Evolutionary conservation across 139 green algal species (phyloP).

Genomic region (Pleodorina starrii): DNA sequence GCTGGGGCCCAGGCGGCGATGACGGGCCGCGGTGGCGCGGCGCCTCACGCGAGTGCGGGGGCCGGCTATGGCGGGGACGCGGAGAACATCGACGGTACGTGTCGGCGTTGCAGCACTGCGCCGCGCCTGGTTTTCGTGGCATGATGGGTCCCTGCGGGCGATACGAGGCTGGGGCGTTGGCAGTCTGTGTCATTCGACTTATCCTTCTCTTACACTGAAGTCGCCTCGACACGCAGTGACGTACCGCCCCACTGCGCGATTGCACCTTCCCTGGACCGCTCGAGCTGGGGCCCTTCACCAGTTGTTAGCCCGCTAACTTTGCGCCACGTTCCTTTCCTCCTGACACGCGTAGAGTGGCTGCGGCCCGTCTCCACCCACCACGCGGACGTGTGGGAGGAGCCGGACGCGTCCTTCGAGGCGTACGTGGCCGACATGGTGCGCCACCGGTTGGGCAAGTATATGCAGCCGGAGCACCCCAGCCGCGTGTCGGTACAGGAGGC

Average conservation of each 20-base stretch:
- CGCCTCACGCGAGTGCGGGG: not conserved
- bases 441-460: constrained; percentile 80
- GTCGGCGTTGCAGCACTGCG: no score
- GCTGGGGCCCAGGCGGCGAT: not conserved
- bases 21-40: not conserved
- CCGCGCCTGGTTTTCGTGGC: no score
- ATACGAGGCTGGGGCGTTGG: no score
- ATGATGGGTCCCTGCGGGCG: no score
- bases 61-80: not conserved
- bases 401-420: constrained; percentile 71
- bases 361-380: constrained; percentile 45
- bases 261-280: no score
- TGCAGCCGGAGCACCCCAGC: constrained; percentile 76
- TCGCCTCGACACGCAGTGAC: no score
- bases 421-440: constrained; percentile 81
- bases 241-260: no score
- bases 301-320: no score
- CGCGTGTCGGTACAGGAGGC: constrained; percentile 55
- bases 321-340: no score
- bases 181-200: no score
- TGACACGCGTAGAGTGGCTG: constrained; percentile 48
- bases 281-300: no score
- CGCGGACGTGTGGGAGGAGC: constrained; percentile 77
- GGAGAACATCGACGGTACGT: constrained; percentile 38
- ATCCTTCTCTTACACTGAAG: no score